These are phyloP conservation scores for Pleurotus sapidus DNA, from an alignment of 768 basidiomycete species.

Conservation along the genomic window DNA sequence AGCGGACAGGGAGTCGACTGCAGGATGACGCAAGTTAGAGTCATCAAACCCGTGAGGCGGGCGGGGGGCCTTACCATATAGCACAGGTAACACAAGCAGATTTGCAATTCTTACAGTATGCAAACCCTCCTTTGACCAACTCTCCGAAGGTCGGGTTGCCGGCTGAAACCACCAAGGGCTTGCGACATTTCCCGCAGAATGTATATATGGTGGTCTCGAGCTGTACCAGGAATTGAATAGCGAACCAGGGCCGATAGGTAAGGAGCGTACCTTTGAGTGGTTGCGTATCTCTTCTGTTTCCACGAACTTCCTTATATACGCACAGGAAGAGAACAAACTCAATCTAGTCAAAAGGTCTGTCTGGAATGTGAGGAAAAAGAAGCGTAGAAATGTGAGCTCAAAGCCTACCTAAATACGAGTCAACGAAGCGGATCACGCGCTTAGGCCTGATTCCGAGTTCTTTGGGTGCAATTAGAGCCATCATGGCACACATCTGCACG, in stretches of 20 bases:
- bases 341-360: constrained; percentile 66
- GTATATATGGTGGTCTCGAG: constrained; percentile 72
- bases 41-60: background rate
- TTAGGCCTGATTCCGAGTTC: constrained; percentile 50
- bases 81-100: constrained; percentile 48
- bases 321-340: constrained; percentile 62
- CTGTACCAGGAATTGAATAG: constrained; percentile 29
- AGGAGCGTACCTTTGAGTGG: constrained; percentile 45
- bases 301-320: constrained; percentile 72
- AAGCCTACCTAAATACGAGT: constrained; percentile 69
- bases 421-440: constrained; percentile 53
- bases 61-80: constrained; percentile 58
- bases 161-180: constrained; percentile 48
- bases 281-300: constrained; percentile 47
- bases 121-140: constrained; percentile 38
- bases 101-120: constrained; percentile 59
- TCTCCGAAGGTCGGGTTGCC: constrained; percentile 24
- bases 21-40: background rate
- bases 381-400: no score
- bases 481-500: constrained; percentile 76
- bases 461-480: constrained; percentile 56
- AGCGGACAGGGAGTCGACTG: constrained; percentile 75
- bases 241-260: background rate
- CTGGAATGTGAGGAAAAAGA: background rate
- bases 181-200: constrained; percentile 66